Base-by-base conservation (phyloP, 768 basidiomycete genomes). In the Russula vinacea region DNA sequence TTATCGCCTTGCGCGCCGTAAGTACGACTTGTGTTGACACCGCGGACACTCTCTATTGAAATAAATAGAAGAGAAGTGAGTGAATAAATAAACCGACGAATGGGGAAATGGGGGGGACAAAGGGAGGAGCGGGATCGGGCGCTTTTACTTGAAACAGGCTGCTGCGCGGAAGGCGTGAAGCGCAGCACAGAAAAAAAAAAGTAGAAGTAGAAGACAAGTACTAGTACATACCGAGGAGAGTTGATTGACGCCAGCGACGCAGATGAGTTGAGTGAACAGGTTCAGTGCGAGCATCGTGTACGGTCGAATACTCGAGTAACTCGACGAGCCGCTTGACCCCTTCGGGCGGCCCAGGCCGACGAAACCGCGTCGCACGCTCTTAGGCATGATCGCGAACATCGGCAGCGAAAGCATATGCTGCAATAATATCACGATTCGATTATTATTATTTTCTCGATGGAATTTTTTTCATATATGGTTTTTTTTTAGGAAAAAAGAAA, bases 391-490 rank as follows among this genome's bases (percentile, higher is more conserved):
- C 4, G 86, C 68, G 74, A 91, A 91, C 39, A 86, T 77, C 0
- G 91, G 91, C n/a, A 93, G 78, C 0, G 90, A 89, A 16, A 94
- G 79, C 62, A 82, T 78, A 71, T 94, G 91, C 92, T 94, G 70
- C 24, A 54, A 39, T n/a, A n/a, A n/a, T 29, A 29, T 29, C 5
- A 29, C 29, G 29, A 29, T 29, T 29, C 5, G 29, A 29, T 26
- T 39, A 22, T 49, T 35, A 37, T 24, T 22, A 17, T 26, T 51
- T 51, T 42, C 32, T 35, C 8, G 6, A 8, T 35, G 6, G 35
- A 10, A 8, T 3, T 35, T 7, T 8, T 8, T 35, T 3, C 8
- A n/a, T n/a, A 35, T 35, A 35, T 35, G 35, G 10, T 8, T 35
- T 35, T 11, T n/a, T n/a, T n/a, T n/a, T n/a, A n/a, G n/a, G 40